Evolutionary conservation across 1,284 basidiomycete species (phyloP).

Genomic region (Pascua sp.): DNA sequence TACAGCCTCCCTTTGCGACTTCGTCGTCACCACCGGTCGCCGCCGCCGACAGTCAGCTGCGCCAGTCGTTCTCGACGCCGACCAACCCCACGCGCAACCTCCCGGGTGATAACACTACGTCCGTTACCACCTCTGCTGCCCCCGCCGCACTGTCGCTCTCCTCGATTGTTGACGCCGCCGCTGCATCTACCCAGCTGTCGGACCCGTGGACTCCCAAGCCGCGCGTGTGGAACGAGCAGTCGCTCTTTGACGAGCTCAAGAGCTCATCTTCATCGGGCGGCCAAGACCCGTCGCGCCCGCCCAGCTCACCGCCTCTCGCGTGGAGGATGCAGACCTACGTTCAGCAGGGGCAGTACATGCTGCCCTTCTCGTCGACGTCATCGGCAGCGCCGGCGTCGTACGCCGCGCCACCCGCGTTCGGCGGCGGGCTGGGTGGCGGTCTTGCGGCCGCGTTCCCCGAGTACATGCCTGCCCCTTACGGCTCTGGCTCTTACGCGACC

Average conservation of each 20-base stretch:
- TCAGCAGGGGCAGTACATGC: conserved; percentile 2
- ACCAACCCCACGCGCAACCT: too few relatives aligned
- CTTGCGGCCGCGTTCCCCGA: conserved; percentile 14
- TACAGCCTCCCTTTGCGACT: too few relatives aligned
- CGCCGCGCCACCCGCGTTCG: conserved; percentile 3
- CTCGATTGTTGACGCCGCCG: too few relatives aligned
- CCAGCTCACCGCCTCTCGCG: conserved; percentile 1
- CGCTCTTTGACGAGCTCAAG: conserved; percentile 10
- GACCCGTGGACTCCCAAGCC: conserved; percentile 16
- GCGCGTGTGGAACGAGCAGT: conserved; percentile 12
- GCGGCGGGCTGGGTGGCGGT: conserved; percentile 12
- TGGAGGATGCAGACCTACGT: conserved; percentile 11
- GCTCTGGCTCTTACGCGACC: conserved; percentile 1
- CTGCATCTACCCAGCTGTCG: too few relatives aligned
- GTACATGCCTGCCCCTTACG: conserved; percentile 4
- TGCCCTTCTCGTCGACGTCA: conserved; percentile 6
- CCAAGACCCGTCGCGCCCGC: neutral
- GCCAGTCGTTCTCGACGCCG: too few relatives aligned
- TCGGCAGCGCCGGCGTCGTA: neutral
- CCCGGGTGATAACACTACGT: too few relatives aligned
- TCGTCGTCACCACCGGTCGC: too few relatives aligned
- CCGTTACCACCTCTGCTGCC: too few relatives aligned
- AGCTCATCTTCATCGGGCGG: neutral
- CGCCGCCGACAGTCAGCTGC: too few relatives aligned
- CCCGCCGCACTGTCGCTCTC: too few relatives aligned